Evolutionary conservation across 2,329 filamentous ascomycete species (phyloP), one percentile per base, ranked within the genome.

Genomic region (Phialemoniopsis sp.): DNA sequence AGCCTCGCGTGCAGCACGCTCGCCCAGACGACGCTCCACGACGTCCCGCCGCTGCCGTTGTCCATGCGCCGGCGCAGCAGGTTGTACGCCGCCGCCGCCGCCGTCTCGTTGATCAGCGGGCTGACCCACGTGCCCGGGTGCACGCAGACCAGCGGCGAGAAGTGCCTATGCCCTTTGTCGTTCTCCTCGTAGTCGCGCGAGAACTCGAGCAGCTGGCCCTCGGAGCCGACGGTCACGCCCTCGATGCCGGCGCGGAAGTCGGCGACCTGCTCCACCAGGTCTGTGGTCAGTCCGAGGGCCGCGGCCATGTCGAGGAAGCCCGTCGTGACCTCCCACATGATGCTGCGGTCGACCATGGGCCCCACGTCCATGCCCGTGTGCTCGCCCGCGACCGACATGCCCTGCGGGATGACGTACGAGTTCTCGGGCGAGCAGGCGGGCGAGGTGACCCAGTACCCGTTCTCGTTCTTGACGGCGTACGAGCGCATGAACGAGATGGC

Each of bases 121-220:
- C 41, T 40, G 29, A 52, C 45, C 4, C 33, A 40, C 9, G 39
- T 37, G 34, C 39, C 50, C 5, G 50, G 50, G 21, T 43, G 44
- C 13, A 52, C 43, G n/a, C 43, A 37, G 32, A 43, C 49, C 13
- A 52, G 29, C 7, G 47, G 46, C 8, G 49, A 51, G 34, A 51
- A 42, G 34, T 52, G 50, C 15, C 45, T 40, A 26, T 51, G 49
- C 5, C 44, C 50, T 8, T 37, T 32, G 12, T 41, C 46, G 1
- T 37, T 40, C 38, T 49, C 50, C 13, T 18, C 37, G 29, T 47
- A 53, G 33, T 53, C 50, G 13, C 32, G 36, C 16, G 46, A 43
- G 46, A 48, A 53, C 34, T 52, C 49, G 21, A 53, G 43, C 12
- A 53, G 47, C 36, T 50, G 49, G 17, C 50, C 50, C 3, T 38